phyloP scores from a whole-genome alignment of 2,329 filamentous ascomycete species.

The Diplocarpon rosae region DNA sequence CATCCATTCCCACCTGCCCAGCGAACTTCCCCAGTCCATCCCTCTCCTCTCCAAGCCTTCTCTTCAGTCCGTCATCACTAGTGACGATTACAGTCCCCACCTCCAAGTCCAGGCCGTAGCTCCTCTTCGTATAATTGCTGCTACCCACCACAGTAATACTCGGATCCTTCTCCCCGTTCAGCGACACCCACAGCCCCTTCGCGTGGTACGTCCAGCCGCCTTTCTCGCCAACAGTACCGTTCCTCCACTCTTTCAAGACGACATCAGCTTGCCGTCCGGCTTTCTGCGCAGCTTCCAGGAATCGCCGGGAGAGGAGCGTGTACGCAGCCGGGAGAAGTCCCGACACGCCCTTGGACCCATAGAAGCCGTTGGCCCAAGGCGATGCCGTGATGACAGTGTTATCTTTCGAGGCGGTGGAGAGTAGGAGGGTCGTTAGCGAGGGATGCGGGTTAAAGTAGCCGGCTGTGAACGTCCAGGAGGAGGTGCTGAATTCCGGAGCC shows the following conservation, averaged over 20 bases:
- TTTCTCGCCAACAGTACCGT: slow-evolving; percentile 67
- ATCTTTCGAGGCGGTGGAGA: slow-evolving; percentile 55
- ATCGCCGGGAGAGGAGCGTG: slow-evolving; percentile 73
- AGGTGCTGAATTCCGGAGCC: slow-evolving; percentile 49
- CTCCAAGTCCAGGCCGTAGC: slow-evolving; percentile 86
- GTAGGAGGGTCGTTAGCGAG: slow-evolving; percentile 66
- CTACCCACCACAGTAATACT: slow-evolving; percentile 78
- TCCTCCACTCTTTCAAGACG: slow-evolving; percentile 75
- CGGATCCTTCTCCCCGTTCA: slow-evolving; percentile 54
- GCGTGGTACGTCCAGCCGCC: slow-evolving; percentile 96
- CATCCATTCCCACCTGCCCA: slow-evolving; percentile 55
- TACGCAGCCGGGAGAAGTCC: slow-evolving; percentile 88
- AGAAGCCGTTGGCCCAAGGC: slow-evolving; percentile 92
- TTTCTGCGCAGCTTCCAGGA: slow-evolving; percentile 40
- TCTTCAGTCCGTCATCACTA: slow-evolving; percentile 58
- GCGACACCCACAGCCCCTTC: slow-evolving; percentile 85
- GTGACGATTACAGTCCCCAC: slow-evolving; percentile 82
- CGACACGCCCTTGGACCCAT: slow-evolving; percentile 74
- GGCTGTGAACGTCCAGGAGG: slow-evolving; percentile 91
- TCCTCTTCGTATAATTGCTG: slow-evolving; percentile 91
- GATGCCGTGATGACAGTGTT: slow-evolving; percentile 88
- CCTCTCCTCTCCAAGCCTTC: slow-evolving; percentile 67
- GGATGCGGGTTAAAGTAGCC: slow-evolving; percentile 98
- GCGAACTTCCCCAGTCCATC: slow-evolving; percentile 70
- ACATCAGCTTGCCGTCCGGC: slow-evolving; percentile 45